phyloP scores from a whole-genome alignment of 1,284 basidiomycete species.

The Sporisorium reilianum region DNA sequence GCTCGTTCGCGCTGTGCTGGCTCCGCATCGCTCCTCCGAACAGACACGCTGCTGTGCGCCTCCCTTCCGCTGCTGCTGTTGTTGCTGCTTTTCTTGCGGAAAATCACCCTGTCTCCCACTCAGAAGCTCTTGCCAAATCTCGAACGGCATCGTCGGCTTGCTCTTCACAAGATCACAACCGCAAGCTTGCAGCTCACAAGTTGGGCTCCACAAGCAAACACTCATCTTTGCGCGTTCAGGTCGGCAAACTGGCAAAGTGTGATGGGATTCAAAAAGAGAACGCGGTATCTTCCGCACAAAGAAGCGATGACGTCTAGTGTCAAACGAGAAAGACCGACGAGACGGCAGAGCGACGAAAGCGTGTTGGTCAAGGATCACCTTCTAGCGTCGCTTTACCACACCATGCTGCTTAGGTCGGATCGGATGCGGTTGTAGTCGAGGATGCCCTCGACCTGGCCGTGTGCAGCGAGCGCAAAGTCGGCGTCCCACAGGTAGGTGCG shows the following conservation, averaged over 20 bases:
- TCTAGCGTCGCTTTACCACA: constrained; percentile 58
- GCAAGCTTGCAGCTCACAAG: background rate
- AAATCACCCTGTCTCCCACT: no score
- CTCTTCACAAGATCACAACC: background rate
- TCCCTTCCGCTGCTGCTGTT: background rate
- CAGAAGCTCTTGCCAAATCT: background rate
- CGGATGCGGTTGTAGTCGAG: constrained; percentile 72
- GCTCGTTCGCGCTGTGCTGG: constrained; percentile 15
- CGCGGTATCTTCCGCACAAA: constrained; percentile 38
- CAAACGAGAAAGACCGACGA: background rate
- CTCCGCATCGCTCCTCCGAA: background rate
- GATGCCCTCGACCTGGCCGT: constrained; percentile 77
- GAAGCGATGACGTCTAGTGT: constrained; percentile 37
- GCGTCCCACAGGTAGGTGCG: constrained; percentile 98
- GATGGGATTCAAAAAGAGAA: constrained; percentile 18
- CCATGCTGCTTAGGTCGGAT: constrained; percentile 67
- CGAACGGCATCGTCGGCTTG: background rate
- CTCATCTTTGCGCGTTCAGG: background rate
- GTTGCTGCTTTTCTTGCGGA: background rate
- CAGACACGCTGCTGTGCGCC: background rate
- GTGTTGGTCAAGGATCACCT: constrained; percentile 3
- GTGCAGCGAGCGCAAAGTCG: constrained; percentile 72
- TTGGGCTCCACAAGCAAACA: no score
- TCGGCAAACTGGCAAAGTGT: constrained; percentile 26
- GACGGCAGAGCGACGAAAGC: constrained; percentile 7